Evolutionary conservation across 2,329 filamentous ascomycete species (phyloP).

Genomic region (Aspergillus fischeri): DNA sequence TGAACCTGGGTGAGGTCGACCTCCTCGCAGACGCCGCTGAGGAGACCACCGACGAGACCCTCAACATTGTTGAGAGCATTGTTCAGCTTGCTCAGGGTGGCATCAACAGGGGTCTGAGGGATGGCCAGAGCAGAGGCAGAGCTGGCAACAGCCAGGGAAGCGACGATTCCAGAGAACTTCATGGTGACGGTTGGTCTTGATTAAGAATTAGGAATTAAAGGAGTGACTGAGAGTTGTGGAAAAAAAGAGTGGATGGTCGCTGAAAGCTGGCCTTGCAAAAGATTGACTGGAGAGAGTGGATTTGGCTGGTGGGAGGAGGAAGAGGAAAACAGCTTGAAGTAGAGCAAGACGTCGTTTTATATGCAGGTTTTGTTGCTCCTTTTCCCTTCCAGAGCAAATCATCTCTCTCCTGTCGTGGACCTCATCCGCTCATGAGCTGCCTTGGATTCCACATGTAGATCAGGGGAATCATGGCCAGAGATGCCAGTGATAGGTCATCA

Average conservation of each 20-base stretch:
- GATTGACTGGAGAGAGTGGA: conserved; percentile 21
- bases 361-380: conserved; percentile 13
- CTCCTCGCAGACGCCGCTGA: conserved; percentile 2
- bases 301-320: conserved; percentile 16
- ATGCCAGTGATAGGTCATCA: not conserved
- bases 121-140: conserved; percentile 27
- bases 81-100: conserved; percentile 11
- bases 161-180: conserved; percentile 34
- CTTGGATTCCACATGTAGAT: conserved; percentile 9
- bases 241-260: conserved; percentile 9
- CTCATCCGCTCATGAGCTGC: not conserved
- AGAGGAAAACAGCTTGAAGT: not conserved
- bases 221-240: conserved; percentile 16
- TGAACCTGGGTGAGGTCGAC: conserved; percentile 9
- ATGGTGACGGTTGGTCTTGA: conserved; percentile 21
- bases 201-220: conserved; percentile 13
- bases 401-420: not conserved
- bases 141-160: conserved; percentile 29
- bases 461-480: conserved; percentile 10
- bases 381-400: not conserved
- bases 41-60: conserved; percentile 8
- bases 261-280: conserved; percentile 7
- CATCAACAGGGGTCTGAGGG: conserved; percentile 11
- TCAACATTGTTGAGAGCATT: conserved; percentile 16
- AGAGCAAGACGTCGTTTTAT: conserved; percentile 14